phyloP scores from a whole-genome alignment of 176 grass and related monocot genomes.

The Canna indica region DNA sequence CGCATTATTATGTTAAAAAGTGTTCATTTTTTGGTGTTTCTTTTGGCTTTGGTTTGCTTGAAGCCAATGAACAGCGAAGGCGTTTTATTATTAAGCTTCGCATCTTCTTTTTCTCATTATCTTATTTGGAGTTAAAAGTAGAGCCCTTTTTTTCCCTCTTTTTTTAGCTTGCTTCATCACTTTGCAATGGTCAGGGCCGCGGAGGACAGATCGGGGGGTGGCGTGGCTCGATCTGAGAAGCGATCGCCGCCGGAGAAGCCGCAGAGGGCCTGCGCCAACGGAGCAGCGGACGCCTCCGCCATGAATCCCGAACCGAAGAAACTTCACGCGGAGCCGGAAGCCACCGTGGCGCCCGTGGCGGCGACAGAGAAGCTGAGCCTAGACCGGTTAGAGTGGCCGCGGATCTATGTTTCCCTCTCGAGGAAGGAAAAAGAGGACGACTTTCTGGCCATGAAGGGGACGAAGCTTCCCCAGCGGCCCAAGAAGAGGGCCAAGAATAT shows the following conservation, averaged over 20 bases:
- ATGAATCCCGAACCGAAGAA: conserved; percentile 1
- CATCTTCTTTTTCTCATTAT: neutral
- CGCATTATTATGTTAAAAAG: no score
- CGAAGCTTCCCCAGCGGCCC: conserved; percentile 83
- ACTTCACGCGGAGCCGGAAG: neutral
- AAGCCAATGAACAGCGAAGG: no score
- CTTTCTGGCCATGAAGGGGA: conserved; percentile 84
- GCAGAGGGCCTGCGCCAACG: neutral
- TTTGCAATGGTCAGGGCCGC: conserved; percentile 11
- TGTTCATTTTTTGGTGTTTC: no score
- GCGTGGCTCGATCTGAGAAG: conserved; percentile 1
- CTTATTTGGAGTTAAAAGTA: neutral
- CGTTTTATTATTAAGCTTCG: neutral
- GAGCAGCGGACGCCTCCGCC: neutral
- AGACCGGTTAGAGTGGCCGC: conserved; percentile 45
- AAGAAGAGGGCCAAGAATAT: conserved; percentile 92
- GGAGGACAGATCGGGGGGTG: conserved; percentile 10
- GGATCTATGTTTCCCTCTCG: conserved; percentile 55
- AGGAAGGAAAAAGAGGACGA: conserved; percentile 98
- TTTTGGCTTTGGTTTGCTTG: no score
- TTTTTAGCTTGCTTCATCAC: neutral
- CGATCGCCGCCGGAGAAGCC: conserved; percentile 15
- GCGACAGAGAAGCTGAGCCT: neutral
- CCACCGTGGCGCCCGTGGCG: neutral
- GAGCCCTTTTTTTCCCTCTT: neutral